Evolutionary conservation across 2,329 filamentous ascomycete species (phyloP), one percentile per base, ranked within the genome.

Genomic region (Tolypocladium nubicola): DNA sequence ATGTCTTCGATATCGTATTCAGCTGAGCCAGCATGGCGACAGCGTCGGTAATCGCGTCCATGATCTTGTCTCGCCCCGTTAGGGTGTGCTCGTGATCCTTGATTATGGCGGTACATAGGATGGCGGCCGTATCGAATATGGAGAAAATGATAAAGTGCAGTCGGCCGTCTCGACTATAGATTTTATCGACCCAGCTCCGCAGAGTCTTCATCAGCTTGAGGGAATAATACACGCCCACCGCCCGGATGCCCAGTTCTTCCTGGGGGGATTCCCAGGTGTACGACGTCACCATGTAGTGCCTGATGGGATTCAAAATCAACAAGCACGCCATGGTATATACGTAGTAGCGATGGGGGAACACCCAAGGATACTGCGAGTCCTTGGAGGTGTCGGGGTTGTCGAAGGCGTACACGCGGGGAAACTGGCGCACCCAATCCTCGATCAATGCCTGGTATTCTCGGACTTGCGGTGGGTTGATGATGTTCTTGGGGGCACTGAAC

Each of bases 61-160:
- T 39, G 1, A 78, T 69, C 26, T 75, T 70, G 0, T 73, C 68
- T 13, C 73, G 71, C 39, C 68, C 71, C 1, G 71, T 70, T 3
- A 79, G 70, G 6, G 65, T 70, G 19, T 64, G 59, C 11, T 72
- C 67, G 10, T 64, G 61, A 43, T 81, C 79, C 59, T 81, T 78
- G 10, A 79, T 73, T 7, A 81, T 65, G 0, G 77, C 76, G 0
- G 79, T 79, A 56, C 75, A 79, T 3, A 81, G 65, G 38, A 78
- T 70, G 1, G 78, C 75, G 0, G 76, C 73, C 0, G 77, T 79
- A 57, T 81, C 77, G 56, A 81, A 80, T 33, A 80, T 71, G 4
- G 74, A 70, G 55, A 80, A 82, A 0, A 78, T 75, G 19, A 78
- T 76, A 55, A 80, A 73, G 58, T 80, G 76, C 39, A 79, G 77